Conservation (phyloP, 164 flowering plant genomes). For the Vitis riparia region DNA sequence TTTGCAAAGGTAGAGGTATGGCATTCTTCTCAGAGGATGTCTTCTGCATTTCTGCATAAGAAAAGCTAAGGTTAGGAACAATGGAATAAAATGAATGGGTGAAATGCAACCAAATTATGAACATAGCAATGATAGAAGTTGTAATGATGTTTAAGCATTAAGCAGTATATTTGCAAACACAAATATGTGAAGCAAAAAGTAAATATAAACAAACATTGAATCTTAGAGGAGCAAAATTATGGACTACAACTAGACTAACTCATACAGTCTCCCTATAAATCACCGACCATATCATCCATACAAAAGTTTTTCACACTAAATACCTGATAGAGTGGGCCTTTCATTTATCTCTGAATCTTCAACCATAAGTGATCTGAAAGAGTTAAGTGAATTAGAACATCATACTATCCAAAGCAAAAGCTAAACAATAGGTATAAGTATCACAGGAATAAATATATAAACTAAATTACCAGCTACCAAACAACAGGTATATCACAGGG, state of each 20-base stretch:
- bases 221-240: too few species aligned
- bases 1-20: slow-evolving; percentile 51
- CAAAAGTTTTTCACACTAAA: background rate
- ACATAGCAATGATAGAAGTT: background rate
- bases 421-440: background rate
- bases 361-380: slow-evolving; percentile 35
- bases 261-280: too few species aligned
- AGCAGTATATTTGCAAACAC: background rate
- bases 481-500: background rate
- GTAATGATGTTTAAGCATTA: background rate
- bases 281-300: too few species aligned
- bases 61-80: background rate
- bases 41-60: slow-evolving; percentile 37
- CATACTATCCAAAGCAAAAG: slow-evolving; percentile 1
- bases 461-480: slow-evolving; percentile 33
- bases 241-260: too few species aligned
- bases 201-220: too few species aligned
- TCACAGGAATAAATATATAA: slow-evolving; percentile 3
- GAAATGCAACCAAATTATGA: background rate
- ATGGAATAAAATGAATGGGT: background rate
- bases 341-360: slow-evolving; percentile 40
- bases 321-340: slow-evolving; percentile 38
- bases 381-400: background rate
- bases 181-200: too few species aligned
- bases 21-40: slow-evolving; percentile 26